Evolutionary conservation across 495 filamentous ascomycete species (phyloP), one percentile per base, ranked within the genome.

Genomic region (Entonaema liquescens): DNA sequence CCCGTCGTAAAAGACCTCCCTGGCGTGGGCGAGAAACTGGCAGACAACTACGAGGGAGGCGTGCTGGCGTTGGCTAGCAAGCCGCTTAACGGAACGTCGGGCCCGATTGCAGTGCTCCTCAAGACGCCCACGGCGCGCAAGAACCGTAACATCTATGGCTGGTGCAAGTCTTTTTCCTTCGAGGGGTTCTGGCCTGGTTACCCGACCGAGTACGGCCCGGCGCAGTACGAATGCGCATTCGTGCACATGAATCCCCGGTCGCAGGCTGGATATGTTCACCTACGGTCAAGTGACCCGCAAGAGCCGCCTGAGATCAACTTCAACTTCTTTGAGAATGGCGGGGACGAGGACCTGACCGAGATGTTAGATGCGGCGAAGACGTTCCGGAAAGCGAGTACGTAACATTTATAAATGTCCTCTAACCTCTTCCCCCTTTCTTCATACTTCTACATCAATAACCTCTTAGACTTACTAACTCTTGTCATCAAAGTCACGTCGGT

Each of bases 11-110:
- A 85, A 26, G 77, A 89, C 54, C 76, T 84, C 0, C 86, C 86
- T 1, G 88, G 87, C 1, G 88, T 89, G 0, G 87, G 88, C 9
- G 84, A 85, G 72, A 86, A 86, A 26, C 79, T 90, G 0, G 83
- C 84, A 61, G 88, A 90, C 63, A 88, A 90, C 73, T 84, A 83
- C 71, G 82, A 83, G 64, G 77, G 78, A 29, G 78, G 79, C 1
- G 44, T 83, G 21, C 74, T 83, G 0, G 74, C 71, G 0, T 31
- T 81, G 5, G 78, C 75, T 42, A 69, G 76, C 23, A 63, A 62
- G 15, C 77, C 80, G 3, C 65, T 80, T 31, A 71, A 79, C 23
- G 74, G 74, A n/a, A 38, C 70, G 1, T 49, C 67, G 2, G 81
- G 78, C 1, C 69, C 77, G 0, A 79, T 81, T 31, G 77, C 80